Evolutionary conservation across 768 basidiomycete genomes (phyloP), one percentile per base, ranked within the genome.

Genomic region (Mycena sanguinolenta): DNA sequence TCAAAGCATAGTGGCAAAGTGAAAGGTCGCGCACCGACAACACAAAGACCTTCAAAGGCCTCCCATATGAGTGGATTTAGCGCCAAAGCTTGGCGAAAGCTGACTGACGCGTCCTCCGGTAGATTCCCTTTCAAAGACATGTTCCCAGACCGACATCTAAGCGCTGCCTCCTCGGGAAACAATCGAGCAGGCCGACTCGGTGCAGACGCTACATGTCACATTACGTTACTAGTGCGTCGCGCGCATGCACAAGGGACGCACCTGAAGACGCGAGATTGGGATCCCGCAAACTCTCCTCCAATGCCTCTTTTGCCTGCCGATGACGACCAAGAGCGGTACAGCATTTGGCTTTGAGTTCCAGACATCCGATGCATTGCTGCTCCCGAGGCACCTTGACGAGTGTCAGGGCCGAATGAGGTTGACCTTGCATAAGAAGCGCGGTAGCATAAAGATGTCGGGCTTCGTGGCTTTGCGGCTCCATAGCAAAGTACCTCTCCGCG

Each of bases 51-150:
- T 76, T 96, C 94, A 75, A 96, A 93, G 6, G 96, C 96, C 79
- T 98, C 96, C 95, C 95, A 97, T 63, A 96, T 81, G 78, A 94
- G 88, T 36, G 95, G 94, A 77, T 95, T 91, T 55, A 90, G 78
- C 17, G 84, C 78, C 69, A 98, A 84, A 30, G 95, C 93, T 67
- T 90, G 88, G 54, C 86, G 85, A 79, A 92, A 97, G 76, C 90
- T 91, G 63, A 81, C 76, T 28, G 86, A 83, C n/a, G 96, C 96
- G 73, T 89, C 88, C 63, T 92, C 91, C 3, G 87, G 87, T 67
- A 93, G 86, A 79, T 95, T 95, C 58, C 92, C 94, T 79, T 92
- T 94, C 77, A 91, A 75, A 36, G 95, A 94, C 79, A 91, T 88
- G 44, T 83, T 86, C 49, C 95, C 96, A 57, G 93, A 87, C 75